These are phyloP conservation scores for Fusarium continuum DNA, from an alignment of 2,329 filamentous ascomycete genomes.

Conservation along the genomic window DNA sequence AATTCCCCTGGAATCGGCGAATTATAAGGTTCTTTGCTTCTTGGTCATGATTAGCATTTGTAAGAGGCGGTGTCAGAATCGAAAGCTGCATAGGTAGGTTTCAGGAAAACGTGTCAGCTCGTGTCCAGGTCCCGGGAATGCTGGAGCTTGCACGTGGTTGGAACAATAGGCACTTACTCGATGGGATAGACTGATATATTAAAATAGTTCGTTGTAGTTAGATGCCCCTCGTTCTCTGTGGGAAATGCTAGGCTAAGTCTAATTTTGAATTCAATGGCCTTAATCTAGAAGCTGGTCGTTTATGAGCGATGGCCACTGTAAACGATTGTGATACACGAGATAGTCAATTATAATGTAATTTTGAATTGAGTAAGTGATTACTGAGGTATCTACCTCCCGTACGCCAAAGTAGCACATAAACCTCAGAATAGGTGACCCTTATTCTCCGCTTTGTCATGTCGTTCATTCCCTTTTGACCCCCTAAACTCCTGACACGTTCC, in stretches of 20 bases:
- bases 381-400: constrained; percentile 32
- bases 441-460: constrained; percentile 12
- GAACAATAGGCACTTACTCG: constrained; percentile 6
- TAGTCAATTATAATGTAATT: neutral
- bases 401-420: constrained; percentile 20
- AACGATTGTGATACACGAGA: neutral
- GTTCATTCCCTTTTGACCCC: constrained; percentile 13
- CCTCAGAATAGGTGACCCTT: neutral
- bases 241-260: no score
- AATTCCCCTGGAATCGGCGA: constrained; percentile 17
- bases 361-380: constrained; percentile 10
- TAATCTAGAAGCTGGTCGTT: neutral
- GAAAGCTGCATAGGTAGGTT: neutral
- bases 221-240: neutral
- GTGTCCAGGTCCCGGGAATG: neutral
- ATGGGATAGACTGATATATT: neutral
- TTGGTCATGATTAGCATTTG: constrained; percentile 10
- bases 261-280: neutral
- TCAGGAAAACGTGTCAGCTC: neutral
- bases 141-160: constrained; percentile 13
- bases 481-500: constrained; percentile 21
- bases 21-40: constrained; percentile 4
- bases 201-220: neutral
- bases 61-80: constrained; percentile 27
- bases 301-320: neutral